phyloP scores from a whole-genome alignment of 1,284 basidiomycete species.

The Golubevia sp. region DNA sequence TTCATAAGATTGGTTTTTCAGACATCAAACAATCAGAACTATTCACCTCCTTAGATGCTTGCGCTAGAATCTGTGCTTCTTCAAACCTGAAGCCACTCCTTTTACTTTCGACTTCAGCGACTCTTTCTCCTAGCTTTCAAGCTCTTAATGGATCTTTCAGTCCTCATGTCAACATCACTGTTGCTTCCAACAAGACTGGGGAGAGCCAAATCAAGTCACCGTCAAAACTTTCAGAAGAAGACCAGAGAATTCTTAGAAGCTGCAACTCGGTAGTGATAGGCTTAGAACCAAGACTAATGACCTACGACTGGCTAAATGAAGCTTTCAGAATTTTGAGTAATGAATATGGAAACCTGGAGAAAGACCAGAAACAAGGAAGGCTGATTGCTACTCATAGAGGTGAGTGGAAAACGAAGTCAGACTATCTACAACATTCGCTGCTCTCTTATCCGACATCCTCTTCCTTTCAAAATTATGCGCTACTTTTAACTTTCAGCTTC shows the following conservation, averaged over 20 bases:
- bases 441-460: background rate
- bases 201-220: slow-evolving; percentile 1
- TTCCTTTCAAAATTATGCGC: background rate
- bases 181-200: too few relatives aligned
- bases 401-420: slow-evolving; percentile 5
- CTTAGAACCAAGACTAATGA: slow-evolving; percentile 27
- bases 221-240: slow-evolving; percentile 1
- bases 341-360: slow-evolving; percentile 9
- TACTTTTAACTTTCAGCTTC: slow-evolving; percentile 8
- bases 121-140: too few relatives aligned
- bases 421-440: background rate
- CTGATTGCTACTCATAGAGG: slow-evolving; percentile 28
- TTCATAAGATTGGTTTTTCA: too few relatives aligned
- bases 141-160: too few relatives aligned
- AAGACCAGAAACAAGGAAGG: slow-evolving; percentile 1
- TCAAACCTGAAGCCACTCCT: too few relatives aligned
- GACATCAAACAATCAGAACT: too few relatives aligned
- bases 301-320: slow-evolving; percentile 23
- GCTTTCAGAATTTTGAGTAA: slow-evolving; percentile 18
- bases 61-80: too few relatives aligned
- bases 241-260: slow-evolving; percentile 9
- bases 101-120: too few relatives aligned
- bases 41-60: too few relatives aligned
- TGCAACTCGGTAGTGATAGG: slow-evolving; percentile 24
- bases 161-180: too few relatives aligned